A percentile compares a stretch with the other conserved stretches of the same genome.
phyloP scores from a whole-genome alignment of 805 yeast genomes.

The Cyberlindnera meyerae region DNA sequence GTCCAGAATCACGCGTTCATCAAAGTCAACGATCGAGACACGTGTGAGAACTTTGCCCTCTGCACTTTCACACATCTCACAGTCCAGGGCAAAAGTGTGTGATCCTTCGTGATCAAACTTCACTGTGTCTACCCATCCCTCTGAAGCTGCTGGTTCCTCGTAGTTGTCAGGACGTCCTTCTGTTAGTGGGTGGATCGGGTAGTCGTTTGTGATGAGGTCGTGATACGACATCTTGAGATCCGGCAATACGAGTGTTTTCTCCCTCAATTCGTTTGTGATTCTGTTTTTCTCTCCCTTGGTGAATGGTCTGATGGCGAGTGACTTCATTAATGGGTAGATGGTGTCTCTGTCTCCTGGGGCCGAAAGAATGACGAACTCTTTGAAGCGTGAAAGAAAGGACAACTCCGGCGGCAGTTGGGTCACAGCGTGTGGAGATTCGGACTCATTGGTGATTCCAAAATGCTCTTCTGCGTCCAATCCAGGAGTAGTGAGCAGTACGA shows the following conservation, averaged over 20 bases:
- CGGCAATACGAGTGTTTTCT: constrained; percentile 36
- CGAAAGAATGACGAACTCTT: constrained; percentile 41
- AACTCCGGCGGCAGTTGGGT: neutral
- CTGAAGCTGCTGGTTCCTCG: constrained; percentile 2
- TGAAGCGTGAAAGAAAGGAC: constrained; percentile 29
- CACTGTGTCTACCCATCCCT: constrained; percentile 52
- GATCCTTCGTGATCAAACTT: constrained; percentile 52
- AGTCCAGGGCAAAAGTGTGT: constrained; percentile 76
- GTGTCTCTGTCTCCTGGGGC: constrained; percentile 66
- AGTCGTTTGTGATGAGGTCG: constrained; percentile 45
- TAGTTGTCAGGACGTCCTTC: constrained; percentile 10
- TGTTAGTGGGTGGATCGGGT: constrained; percentile 54
- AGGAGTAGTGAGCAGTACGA: constrained; percentile 57
- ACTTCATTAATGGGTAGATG: constrained; percentile 47
- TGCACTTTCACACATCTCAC: constrained; percentile 82
- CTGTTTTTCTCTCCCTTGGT: constrained; percentile 50
- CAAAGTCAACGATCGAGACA: constrained; percentile 65
- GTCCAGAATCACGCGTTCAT: constrained; percentile 59
- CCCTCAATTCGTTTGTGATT: constrained; percentile 27
- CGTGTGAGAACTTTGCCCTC: constrained; percentile 68
- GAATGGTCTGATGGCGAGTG: constrained; percentile 53
- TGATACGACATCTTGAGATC: constrained; percentile 50
- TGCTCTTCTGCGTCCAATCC: constrained; percentile 53
- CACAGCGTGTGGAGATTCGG: neutral
- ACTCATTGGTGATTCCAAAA: constrained; percentile 2